phyloP scores from a whole-genome alignment of 805 yeast genomes.

The Jamesozyma hellenica region DNA sequence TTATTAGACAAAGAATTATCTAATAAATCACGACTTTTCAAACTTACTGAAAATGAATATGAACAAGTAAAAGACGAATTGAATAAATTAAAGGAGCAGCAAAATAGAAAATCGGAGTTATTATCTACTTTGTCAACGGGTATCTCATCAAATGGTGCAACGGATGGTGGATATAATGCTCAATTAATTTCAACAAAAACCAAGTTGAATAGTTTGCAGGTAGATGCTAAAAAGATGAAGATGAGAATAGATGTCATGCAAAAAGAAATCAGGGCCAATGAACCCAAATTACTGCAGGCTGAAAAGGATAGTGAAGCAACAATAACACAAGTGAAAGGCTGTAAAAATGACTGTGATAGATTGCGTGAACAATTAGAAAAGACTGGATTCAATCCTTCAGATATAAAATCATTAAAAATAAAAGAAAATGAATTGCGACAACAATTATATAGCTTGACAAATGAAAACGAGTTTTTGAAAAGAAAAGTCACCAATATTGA shows the following conservation, averaged over 20 bases:
- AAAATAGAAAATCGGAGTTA: constrained; percentile 61
- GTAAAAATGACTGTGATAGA: constrained; percentile 27
- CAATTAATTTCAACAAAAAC: constrained; percentile 59
- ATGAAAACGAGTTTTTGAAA: constrained; percentile 44
- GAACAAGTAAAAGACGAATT: constrained; percentile 36
- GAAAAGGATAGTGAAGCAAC: constrained; percentile 36
- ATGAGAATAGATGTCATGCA: constrained; percentile 49
- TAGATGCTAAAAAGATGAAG: constrained; percentile 47
- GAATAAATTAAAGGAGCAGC: constrained; percentile 36
- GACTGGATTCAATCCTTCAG: constrained; percentile 49
- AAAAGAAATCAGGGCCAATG: constrained; percentile 38
- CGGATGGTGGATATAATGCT: constrained; percentile 66
- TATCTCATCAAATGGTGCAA: constrained; percentile 68
- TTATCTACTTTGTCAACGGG: constrained; percentile 79
- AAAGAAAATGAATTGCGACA: constrained; percentile 37
- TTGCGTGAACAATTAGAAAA: constrained; percentile 36
- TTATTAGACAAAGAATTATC: constrained; percentile 29
- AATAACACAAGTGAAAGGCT: constrained; percentile 32
- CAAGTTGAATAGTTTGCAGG: constrained; percentile 42
- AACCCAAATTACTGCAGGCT: constrained; percentile 45
- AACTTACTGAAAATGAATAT: constrained; percentile 37
- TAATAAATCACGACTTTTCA: constrained; percentile 32
- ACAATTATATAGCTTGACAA: constrained; percentile 35
- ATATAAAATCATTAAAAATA: constrained; percentile 35
- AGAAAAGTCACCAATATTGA: constrained; percentile 65